phyloP scores from a whole-genome alignment of 2,329 filamentous ascomycete species.

The Pseudocercospora musae region DNA sequence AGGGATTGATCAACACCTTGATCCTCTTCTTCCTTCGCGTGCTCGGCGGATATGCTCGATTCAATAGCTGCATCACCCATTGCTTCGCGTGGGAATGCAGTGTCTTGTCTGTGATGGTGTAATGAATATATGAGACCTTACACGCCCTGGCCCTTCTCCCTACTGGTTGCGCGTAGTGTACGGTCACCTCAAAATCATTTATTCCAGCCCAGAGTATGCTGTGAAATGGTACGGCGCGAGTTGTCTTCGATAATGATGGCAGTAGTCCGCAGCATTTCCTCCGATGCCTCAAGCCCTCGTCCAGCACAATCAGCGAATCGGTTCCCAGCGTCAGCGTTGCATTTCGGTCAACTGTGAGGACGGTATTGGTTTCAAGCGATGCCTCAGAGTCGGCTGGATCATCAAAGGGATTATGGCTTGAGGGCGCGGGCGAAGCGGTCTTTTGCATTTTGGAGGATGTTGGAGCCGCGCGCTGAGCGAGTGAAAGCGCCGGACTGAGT shows the following conservation, averaged over 20 bases:
- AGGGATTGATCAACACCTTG: constrained; percentile 87
- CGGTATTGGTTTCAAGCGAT: constrained; percentile 8
- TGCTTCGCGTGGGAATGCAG: constrained; percentile 48
- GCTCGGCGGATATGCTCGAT: constrained; percentile 66
- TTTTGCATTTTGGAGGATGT: constrained; percentile 5
- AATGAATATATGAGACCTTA: constrained; percentile 59
- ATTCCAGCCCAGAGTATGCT: constrained; percentile 80
- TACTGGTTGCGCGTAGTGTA: constrained; percentile 68
- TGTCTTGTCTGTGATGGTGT: constrained; percentile 54
- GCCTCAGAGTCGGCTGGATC: constrained; percentile 29
- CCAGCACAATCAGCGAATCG: constrained; percentile 60
- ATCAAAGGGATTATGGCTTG: constrained; percentile 28
- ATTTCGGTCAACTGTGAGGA: constrained; percentile 51
- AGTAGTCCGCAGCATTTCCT: constrained; percentile 57
- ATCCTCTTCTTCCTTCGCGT: constrained; percentile 67
- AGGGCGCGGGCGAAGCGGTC: background rate
- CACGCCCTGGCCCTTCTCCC: constrained; percentile 54
- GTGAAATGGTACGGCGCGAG: constrained; percentile 68
- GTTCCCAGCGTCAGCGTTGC: constrained; percentile 59
- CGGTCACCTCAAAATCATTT: constrained; percentile 57
- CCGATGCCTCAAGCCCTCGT: constrained; percentile 52
- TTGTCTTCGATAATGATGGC: constrained; percentile 45
- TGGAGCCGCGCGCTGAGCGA: constrained; percentile 23
- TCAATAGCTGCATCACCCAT: constrained; percentile 65
- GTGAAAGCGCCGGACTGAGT: constrained; percentile 26